Base-by-base conservation (phyloP, 208 protist species). In the Leishmania guyanensis region DNA sequence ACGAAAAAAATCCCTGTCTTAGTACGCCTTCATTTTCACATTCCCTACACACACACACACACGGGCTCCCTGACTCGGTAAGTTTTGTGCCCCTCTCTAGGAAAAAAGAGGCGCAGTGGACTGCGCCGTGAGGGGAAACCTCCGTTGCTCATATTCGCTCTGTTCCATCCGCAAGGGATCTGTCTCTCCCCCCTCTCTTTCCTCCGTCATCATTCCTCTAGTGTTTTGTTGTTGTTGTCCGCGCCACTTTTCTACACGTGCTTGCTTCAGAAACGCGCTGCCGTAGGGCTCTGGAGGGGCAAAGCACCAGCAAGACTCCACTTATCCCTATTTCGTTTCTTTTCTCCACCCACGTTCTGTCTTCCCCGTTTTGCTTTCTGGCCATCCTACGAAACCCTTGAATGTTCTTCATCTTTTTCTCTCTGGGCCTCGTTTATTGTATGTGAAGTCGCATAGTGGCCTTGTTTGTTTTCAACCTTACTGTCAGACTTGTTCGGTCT, bases 11-110 rank as follows among this genome's bases (percentile, higher is more conserved):
- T 46, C 43, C 51, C 68, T 53, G 8, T 33, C 36, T 33, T 73
- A 68, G 64, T 6, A 43, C 66, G 66, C 36, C 20, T 3, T 26
- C 20, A 22, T 75, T 33, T 9, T 43, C 26, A 50, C 36, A 53
- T 71, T 71, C 22, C 66, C 3, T 50, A 33, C 60, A 66, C 60
- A 66, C n/a, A 66, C 60, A 72, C 66, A 50, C 66, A 72, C n/a
- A 51, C 66, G 39, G 22, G 36, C 33, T 22, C 33, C 33, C 33
- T 69, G 33, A 17, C n/a, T 46, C 36, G 14, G n/a, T 16, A 0
- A 43, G 66, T 72, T 20, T 72, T 5, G 39, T 72, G 20, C 43
- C 3, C 33, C 5, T 72, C 17, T 16, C 17, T 6, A 73, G 12
- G 9, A 54, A 29, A 17, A 33, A 2, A 73, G 22, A 50, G 43